phyloP scores from a whole-genome alignment of 2,329 filamentous ascomycete species.

The Diplodia corticola region DNA sequence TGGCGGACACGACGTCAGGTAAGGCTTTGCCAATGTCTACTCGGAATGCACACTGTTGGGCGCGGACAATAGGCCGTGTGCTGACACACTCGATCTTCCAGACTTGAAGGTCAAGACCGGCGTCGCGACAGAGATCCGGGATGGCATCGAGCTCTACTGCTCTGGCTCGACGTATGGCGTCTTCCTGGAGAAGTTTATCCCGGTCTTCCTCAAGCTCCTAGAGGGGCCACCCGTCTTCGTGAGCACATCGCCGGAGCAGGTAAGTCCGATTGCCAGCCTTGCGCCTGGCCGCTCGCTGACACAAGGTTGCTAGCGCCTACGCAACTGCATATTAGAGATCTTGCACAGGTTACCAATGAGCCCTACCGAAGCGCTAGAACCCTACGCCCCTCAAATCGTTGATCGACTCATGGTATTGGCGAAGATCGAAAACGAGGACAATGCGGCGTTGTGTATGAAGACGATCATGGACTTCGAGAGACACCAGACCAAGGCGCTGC shows the following conservation, averaged over 20 bases:
- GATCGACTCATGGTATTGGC: constrained; percentile 88
- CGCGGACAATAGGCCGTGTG: neutral
- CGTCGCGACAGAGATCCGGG: constrained; percentile 81
- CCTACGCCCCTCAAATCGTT: constrained; percentile 83
- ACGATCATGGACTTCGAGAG: constrained; percentile 96
- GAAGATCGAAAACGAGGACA: constrained; percentile 93
- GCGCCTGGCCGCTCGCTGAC: constrained; percentile 41
- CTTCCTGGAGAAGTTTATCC: constrained; percentile 86
- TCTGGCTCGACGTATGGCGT: constrained; percentile 72
- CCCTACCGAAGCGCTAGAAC: constrained; percentile 79
- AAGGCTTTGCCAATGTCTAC: constrained; percentile 22
- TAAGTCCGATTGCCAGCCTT: constrained; percentile 42
- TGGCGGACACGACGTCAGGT: constrained; percentile 46
- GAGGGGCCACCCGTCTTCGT: constrained; percentile 87
- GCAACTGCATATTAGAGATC: constrained; percentile 92
- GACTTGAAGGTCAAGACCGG: constrained; percentile 81
- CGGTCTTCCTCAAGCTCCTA: constrained; percentile 82
- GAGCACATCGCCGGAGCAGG: constrained; percentile 86
- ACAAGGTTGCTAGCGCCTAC: constrained; percentile 63
- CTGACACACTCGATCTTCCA: constrained; percentile 40
- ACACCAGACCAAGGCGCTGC: constrained; percentile 81
- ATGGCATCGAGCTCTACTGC: constrained; percentile 87
- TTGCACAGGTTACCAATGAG: constrained; percentile 80
- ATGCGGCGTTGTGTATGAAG: constrained; percentile 97
- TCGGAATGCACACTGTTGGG: neutral